Base-by-base conservation (phyloP, 495 filamentous ascomycete genomes). In the Tuber brumale region DNA sequence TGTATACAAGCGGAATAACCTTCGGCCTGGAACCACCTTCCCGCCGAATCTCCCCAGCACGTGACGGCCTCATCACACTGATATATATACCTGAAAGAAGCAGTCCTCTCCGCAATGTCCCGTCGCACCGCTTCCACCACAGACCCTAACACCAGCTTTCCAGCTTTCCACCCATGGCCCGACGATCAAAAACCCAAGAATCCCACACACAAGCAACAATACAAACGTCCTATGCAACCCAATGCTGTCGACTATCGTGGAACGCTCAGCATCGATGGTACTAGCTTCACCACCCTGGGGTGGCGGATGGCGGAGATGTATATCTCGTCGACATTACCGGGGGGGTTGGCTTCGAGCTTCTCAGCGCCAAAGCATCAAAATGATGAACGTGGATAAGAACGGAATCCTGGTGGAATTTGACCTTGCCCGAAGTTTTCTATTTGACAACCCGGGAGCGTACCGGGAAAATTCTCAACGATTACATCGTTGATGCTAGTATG, bases 401-500 rank as follows among this genome's bases (percentile, higher is more conserved):
- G 76, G 81, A 70, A 73, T 73, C 0, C 43, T 81, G 27, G 74
- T 74, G 1, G 79, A 78, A 37, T 72, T 81, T 5, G 79, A 81
- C 70, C 79, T 81, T 41, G 57, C 57, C 12, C 71, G 48, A 0
- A 43, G 66, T 5, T 27, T 72, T 19, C 71, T 81, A 14, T 70
- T 76, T 27, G 46, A 81, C 23, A 70, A 81, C 75, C 79, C 80
- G 9, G 18, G 71, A 23, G 80, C 80, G 3, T 37, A 81, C 80
- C 3, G 66, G 61, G 1, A 76, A 71, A 37, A 81, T 81, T 18
- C 76, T 76, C 0, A 81, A 76, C 12, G 76, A 78, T n/a, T 70
- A 81, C 43, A 81, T 81, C 14, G 76, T 81, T n/a, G 80, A 81
- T n/a, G 80, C 81, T 76, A 10, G 76, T 81, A 18, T 75, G 73